A percentile compares a stretch with the other conserved stretches of the same genome.
Evolutionary conservation across 257 asterid species (phyloP).

Genomic region (Solanum corneliomulleri): DNA sequence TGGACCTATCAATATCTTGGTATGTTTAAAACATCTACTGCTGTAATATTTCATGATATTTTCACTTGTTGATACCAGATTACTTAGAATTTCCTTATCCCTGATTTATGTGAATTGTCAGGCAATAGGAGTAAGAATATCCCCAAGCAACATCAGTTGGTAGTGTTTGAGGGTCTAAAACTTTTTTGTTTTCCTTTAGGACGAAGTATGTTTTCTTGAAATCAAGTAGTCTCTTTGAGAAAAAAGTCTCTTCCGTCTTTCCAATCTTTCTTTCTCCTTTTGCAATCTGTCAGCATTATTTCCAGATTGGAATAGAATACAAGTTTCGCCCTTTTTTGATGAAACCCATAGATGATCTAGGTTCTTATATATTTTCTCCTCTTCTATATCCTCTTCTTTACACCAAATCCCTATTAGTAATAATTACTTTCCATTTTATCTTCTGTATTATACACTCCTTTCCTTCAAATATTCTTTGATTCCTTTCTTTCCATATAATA

Average conservation of each 20-base stretch:
- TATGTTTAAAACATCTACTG: conserved; percentile 8
- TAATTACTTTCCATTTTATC: background rate
- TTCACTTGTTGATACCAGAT: background rate
- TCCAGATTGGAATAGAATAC: background rate
- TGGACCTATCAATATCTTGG: conserved; percentile 69
- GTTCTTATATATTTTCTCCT: background rate
- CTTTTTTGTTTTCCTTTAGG: background rate
- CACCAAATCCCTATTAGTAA: background rate
- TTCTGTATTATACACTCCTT: background rate
- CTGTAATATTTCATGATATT: background rate
- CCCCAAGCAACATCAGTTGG: background rate
- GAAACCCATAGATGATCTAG: background rate
- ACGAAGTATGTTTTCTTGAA: background rate
- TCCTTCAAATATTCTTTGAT: background rate
- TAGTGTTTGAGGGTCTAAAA: background rate
- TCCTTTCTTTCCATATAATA: background rate
- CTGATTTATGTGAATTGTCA: background rate
- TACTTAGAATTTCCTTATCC: background rate
- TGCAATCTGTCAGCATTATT: background rate
- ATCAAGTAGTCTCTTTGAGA: background rate
- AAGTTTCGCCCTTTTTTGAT: background rate
- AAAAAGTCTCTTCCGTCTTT: background rate
- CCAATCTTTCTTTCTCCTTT: background rate
- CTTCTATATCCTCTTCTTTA: background rate
- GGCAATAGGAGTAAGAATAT: background rate